These are phyloP conservation scores for Ilyonectria mors-panacis DNA, from an alignment of 2,329 filamentous ascomycete species.

Conservation along the genomic window DNA sequence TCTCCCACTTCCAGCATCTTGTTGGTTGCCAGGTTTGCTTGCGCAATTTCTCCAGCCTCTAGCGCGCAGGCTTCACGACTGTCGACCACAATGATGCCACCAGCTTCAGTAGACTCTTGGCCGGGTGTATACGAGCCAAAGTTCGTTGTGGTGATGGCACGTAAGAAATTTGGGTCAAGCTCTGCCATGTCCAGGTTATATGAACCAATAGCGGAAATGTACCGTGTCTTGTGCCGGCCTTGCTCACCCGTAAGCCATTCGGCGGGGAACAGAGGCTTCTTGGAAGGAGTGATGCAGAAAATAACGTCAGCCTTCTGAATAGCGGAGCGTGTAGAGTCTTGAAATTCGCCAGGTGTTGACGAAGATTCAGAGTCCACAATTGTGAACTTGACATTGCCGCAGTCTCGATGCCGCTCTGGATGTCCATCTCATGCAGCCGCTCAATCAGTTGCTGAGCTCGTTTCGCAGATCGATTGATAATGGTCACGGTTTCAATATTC, in stretches of 20 bases:
- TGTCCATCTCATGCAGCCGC: background rate
- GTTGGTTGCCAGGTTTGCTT: background rate
- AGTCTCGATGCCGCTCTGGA: background rate
- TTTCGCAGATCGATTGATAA: slow-evolving; percentile 48
- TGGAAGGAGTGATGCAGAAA: background rate
- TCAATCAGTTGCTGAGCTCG: slow-evolving; percentile 26
- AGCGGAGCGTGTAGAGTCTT: background rate
- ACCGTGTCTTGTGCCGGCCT: background rate
- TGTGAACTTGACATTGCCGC: background rate
- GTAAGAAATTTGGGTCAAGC: background rate
- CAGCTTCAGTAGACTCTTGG: background rate
- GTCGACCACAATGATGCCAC: background rate
- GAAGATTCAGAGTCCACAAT: background rate
- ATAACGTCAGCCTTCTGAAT: background rate
- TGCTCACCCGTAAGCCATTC: background rate
- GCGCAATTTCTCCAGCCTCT: background rate
- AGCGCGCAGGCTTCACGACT: background rate
- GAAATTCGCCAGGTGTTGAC: background rate
- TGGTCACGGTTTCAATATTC: slow-evolving; percentile 45
- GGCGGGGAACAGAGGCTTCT: background rate
- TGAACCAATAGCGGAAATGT: background rate
- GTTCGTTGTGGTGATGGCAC: background rate
- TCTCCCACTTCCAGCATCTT: background rate
- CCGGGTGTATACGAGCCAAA: background rate
- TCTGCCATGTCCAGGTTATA: background rate